These are phyloP conservation scores for Rhodamnia argentea DNA, from an alignment of 345 rosid species.

Conservation along the genomic window DNA sequence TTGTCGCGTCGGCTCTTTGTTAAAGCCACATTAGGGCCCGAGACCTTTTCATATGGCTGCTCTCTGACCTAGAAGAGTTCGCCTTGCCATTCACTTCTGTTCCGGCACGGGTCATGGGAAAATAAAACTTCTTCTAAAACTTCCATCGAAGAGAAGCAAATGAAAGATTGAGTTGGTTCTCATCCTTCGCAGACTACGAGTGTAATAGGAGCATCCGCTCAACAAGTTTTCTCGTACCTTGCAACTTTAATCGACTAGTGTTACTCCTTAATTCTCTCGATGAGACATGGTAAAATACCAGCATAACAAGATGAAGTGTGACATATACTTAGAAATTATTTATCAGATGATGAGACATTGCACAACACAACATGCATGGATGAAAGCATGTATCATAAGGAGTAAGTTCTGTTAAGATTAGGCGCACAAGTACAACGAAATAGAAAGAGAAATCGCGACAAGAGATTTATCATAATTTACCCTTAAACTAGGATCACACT, in stretches of 20 bases:
- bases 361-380: not conserved
- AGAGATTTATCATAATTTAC: too few species aligned
- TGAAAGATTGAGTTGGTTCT: too few species aligned
- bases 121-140: too few species aligned
- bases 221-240: not conserved
- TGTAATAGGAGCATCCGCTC: too few species aligned
- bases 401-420: too few species aligned
- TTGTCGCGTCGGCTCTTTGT: not conserved
- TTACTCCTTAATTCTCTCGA: not conserved
- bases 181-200: too few species aligned
- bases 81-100: not conserved
- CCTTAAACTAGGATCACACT: too few species aligned
- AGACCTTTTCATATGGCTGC: not conserved
- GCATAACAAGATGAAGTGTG: not conserved
- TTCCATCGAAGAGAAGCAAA: too few species aligned
- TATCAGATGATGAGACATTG: accelerated
- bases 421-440: too few species aligned
- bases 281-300: not conserved
- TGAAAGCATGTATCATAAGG: not conserved
- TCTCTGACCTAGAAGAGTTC: not conserved
- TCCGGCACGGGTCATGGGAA: not conserved
- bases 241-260: not conserved
- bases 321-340: not conserved
- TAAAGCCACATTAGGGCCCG: not conserved
- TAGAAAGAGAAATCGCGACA: too few species aligned